These are phyloP conservation scores for Neospermospora avenae DNA, from an alignment of 2,329 filamentous ascomycete species.

Conservation along the genomic window DNA sequence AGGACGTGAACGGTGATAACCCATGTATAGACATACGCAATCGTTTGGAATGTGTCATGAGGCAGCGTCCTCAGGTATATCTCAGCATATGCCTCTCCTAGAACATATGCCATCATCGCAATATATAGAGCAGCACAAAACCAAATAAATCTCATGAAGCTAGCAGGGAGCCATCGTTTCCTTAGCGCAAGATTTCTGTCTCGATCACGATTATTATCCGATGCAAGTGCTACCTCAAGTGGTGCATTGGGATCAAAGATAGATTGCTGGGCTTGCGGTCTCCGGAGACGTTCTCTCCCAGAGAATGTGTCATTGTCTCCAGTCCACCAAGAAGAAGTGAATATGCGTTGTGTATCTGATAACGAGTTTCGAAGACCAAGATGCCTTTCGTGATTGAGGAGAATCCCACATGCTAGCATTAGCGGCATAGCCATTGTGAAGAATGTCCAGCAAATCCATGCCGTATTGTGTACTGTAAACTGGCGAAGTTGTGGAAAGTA, in stretches of 20 bases:
- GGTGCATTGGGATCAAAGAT: conserved; percentile 33
- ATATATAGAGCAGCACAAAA: conserved; percentile 63
- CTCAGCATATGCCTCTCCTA: conserved; percentile 67
- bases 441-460: conserved; percentile 69
- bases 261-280: conserved; percentile 38
- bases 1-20: conserved; percentile 63
- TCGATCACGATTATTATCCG: conserved; percentile 21
- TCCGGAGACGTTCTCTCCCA: conserved; percentile 39
- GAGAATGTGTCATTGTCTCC: conserved; percentile 47
- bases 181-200: conserved; percentile 25
- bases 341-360: conserved; percentile 65
- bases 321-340: conserved; percentile 64
- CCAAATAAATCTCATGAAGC: conserved; percentile 67
- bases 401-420: conserved; percentile 60
- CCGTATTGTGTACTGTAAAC: conserved; percentile 60
- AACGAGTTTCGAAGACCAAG: conserved; percentile 57
- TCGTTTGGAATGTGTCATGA: conserved; percentile 63
- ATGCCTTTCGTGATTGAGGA: conserved; percentile 62
- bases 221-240: conserved; percentile 31
- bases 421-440: conserved; percentile 67
- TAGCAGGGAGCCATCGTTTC: conserved; percentile 56
- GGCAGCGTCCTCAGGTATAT: conserved; percentile 65
- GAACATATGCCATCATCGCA: conserved; percentile 61
- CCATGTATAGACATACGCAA: conserved; percentile 70
- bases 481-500: conserved; percentile 50